These are phyloP conservation scores for Ogataea pini DNA, from an alignment of 805 yeast species.

Conservation along the genomic window DNA sequence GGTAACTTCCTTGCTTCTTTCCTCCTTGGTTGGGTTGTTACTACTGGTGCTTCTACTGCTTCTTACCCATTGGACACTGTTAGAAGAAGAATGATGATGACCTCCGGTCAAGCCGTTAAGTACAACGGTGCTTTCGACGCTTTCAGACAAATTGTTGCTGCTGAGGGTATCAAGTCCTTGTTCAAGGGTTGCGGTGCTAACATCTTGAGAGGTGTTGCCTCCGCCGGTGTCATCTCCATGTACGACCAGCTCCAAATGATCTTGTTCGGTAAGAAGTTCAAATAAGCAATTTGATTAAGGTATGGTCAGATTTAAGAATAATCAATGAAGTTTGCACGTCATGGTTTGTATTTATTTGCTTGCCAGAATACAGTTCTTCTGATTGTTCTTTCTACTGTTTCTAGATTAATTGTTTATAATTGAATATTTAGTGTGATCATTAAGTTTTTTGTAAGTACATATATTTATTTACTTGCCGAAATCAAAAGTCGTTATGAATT, in stretches of 20 bases:
- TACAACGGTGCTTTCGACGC: conserved; percentile 94
- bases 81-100: conserved; percentile 99
- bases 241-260: conserved; percentile 96
- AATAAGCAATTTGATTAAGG: conserved; percentile 41
- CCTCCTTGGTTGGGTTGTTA: conserved; percentile 96
- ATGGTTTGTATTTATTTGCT: neutral
- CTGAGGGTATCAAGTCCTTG: conserved; percentile 90
- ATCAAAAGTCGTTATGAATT: neutral
- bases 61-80: conserved; percentile 99
- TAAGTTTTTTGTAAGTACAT: conserved; percentile 13
- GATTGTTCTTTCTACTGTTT: conserved; percentile 2
- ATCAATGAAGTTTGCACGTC: neutral
- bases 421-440: conserved; percentile 9
- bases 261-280: conserved; percentile 94
- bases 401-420: conserved; percentile 10
- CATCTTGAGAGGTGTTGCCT: conserved; percentile 99
- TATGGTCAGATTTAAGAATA: neutral
- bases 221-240: conserved; percentile 98
- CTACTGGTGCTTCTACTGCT: conserved; percentile 98
- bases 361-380: neutral
- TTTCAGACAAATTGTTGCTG: conserved; percentile 87
- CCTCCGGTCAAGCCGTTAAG: conserved; percentile 98
- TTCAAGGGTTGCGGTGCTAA: conserved; percentile 99
- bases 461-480: conserved; percentile 8
- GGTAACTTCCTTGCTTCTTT: conserved; percentile 94